Conservation (phyloP, 768 basidiomycete genomes). For the Termitomyces heimii region DNA sequence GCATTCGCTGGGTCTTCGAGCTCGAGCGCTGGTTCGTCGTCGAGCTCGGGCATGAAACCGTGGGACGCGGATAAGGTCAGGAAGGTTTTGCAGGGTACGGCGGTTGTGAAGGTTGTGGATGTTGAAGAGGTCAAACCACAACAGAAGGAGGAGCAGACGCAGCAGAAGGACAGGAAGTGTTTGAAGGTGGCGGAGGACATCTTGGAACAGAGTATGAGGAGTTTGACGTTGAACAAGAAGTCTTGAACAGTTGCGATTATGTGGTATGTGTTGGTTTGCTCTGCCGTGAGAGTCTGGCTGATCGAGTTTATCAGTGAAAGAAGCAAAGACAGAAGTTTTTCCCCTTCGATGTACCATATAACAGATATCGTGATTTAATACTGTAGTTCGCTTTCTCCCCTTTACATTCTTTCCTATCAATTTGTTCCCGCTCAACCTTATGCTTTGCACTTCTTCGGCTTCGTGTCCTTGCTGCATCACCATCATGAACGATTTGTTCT, state of each 20-base stretch:
- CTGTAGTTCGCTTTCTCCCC: background rate
- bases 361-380: slow-evolving; percentile 1
- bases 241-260: background rate
- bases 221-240: slow-evolving; percentile 57
- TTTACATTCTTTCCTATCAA: too few relatives aligned
- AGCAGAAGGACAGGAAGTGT: slow-evolving; percentile 20
- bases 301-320: background rate
- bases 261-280: background rate
- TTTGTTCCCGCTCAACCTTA: background rate
- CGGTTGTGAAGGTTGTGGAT: slow-evolving; percentile 75
- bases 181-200: slow-evolving; percentile 28
- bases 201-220: slow-evolving; percentile 67
- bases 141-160: slow-evolving; percentile 10
- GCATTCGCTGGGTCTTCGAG: slow-evolving; percentile 62
- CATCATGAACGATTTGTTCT: background rate
- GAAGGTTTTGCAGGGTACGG: slow-evolving; percentile 77
- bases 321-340: background rate
- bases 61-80: slow-evolving; percentile 79
- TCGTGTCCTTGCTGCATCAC: background rate
- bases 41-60: slow-evolving; percentile 22
- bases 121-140: slow-evolving; percentile 34
- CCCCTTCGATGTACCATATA: background rate
- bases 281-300: background rate
- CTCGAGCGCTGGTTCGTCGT: slow-evolving; percentile 8
- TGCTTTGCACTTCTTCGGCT: background rate